A percentile compares a stretch with the other conserved stretches of the same genome.
phyloP scores from a whole-genome alignment of 257 asterid genomes.

The Solanum bulbocastanum region DNA sequence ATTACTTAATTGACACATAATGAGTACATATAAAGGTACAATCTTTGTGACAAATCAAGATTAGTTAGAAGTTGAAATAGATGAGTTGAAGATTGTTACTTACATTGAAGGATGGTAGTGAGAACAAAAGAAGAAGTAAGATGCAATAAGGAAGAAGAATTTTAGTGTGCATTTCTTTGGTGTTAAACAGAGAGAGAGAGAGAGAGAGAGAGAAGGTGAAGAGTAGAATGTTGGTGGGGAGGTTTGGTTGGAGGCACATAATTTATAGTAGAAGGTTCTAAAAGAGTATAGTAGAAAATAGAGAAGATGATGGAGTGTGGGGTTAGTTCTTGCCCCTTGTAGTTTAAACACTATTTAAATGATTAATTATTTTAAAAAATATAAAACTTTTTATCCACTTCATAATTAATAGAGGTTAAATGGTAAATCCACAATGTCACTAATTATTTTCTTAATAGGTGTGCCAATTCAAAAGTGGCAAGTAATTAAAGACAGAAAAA shows the following conservation, averaged over 20 bases:
- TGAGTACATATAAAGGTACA: not conserved
- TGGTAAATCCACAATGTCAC: no score
- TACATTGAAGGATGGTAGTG: slow-evolving; percentile 18
- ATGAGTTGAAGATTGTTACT: not conserved
- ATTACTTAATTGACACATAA: not conserved
- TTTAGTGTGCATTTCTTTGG: slow-evolving; percentile 24
- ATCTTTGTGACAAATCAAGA: not conserved
- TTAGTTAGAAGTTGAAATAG: not conserved
- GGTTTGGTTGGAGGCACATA: slow-evolving; percentile 22
- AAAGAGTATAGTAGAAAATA: not conserved
- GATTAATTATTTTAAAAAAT: no score
- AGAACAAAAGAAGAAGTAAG: slow-evolving; percentile 7
- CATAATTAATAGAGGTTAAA: no score
- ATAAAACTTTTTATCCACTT: no score
- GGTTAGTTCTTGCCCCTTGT: not conserved
- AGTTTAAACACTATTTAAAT: not conserved
- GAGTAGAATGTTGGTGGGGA: slow-evolving; percentile 24
- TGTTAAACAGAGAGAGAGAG: slow-evolving; percentile 15
- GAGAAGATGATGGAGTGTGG: slow-evolving; percentile 12
- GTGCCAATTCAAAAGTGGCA: no score
- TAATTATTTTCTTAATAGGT: no score
- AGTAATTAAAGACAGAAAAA: no score
- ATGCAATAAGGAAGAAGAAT: not conserved
- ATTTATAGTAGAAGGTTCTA: slow-evolving; percentile 21
- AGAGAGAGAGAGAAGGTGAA: slow-evolving; percentile 3